Base-by-base conservation (phyloP, 176 grass and related monocot genomes). In the Ampelocalamus luodianensis region DNA sequence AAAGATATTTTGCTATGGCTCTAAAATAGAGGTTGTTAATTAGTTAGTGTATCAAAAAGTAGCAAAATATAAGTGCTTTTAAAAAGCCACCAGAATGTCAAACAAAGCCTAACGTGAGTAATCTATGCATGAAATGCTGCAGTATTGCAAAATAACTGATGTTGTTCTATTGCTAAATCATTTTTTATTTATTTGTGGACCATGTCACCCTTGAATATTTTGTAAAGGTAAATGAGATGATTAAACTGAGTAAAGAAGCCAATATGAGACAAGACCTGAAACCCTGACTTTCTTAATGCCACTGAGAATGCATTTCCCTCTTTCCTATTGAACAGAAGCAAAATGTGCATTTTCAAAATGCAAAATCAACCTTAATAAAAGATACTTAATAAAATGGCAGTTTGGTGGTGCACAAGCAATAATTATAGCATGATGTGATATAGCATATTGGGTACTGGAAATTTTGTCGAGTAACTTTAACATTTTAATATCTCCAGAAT, bases 161-260 rank as follows among this genome's bases (percentile, higher is more conserved):
- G 36, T 4, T 45, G 10, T 50, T 86, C 24, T 60, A 36, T 68
- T 71, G 27, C 26, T 66, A 68, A 67, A 82, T 49, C 8, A 15
- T 49, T 51, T 78, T 37, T 70, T 22, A 72, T 50, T 43, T 71
- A 12, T 88, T 71, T 61, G 3, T 42, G 44, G 13, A 34, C 46
- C 58, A 9, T 71, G 23, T 20, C 4, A 45, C 13, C 58, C 20
- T 34, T 53, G 49, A 78, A 72, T 72, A 86, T 56, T 81, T 65
- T 15, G 10, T 56, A 16, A 65, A 65, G 40, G 67, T 38, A 76
- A 71, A 66, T 77, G 54, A 17, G 62, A 85, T 44, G 36, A 53
- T n/a, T 79, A 23, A 88, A 42, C 14, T 37, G 51, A 72, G 23
- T 54, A 72, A 70, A 79, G 5, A 85, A 39, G 32, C 62, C 20